Evolutionary conservation across 305 asterid species (phyloP), one percentile per base, ranked within the genome.

Genomic region (Nicotiana rustica): DNA sequence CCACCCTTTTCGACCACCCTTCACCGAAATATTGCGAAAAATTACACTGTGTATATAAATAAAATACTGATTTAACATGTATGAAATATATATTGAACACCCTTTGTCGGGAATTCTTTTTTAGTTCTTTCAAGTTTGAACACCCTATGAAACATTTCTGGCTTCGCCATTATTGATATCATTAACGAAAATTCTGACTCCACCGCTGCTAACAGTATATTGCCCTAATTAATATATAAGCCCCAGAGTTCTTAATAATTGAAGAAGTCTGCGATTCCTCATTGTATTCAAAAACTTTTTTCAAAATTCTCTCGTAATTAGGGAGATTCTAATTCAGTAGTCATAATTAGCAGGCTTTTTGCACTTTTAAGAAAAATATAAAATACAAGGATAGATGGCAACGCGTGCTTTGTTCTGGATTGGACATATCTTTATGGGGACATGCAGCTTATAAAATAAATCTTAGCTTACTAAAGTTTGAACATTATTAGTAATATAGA

Each of bases 391-490:
- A 25, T 3, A 8, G 2, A 36, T 66, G 61, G 41, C 47, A 73
- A 81, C 49, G 79, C 84, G 75, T 77, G 84, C 80, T 81, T 64
- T 29, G 82, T 79, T 64, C 6, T 56, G 83, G 66, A 65, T 66
- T 81, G 44, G 38, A 77, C 82, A 38, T 25, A 60, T 41, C 83
- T 85, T 85, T 77, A 81, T 85, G 76, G 77, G 81, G 80, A 47
- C 66, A 61, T 84, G 86, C 29, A 78, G 65, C n/a, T 75, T 75
- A 75, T 7, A 57, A 75, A 49, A 52, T 29, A 75, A 29, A 52
- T 3, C 4, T 75, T 52, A 75, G 79, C 44, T 29, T 75, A 19
- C 21, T 52, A 49, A 75, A 75, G 79, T 52, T 75, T 52, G 29
- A 19, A 75, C 80, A 75, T 52, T 75, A 75, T 75, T 75, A 75